Evolutionary conservation across 2,329 filamentous ascomycete species (phyloP), one percentile per base, ranked within the genome.

Genomic region (Hypoxylon sp.): DNA sequence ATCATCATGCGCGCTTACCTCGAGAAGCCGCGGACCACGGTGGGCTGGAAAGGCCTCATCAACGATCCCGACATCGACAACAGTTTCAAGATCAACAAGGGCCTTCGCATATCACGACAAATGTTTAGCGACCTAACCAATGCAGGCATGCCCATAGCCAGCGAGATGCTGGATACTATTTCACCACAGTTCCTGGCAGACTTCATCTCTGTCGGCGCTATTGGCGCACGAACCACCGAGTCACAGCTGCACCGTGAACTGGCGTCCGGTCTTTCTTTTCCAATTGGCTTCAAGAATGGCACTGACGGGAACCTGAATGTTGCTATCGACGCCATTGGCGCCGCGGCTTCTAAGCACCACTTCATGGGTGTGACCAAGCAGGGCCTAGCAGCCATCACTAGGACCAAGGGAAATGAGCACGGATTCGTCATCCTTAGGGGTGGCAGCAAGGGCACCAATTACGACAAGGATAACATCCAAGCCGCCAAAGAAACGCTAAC

Each of bases 331-430:
- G 96, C 96, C 35, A 98, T 98, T 79, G 96, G 95, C 66, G 91
- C 93, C 31, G 92, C 92, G 0, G 90, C 91, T 64, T 87, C 92
- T n/a, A 90, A 88, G 81, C 96, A 99, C 82, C 95, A 98, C 85
- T 99, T 99, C 86, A 92, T 99, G 87, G 95, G 94, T 82, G 96
- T 99, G 54, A 99, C 96, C 33, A 99, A 99, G 87, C 94, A 97
- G 79, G 96, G 96, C 67, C 86, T 98, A 68, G 96, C 95, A 50
- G 94, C 96, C 69, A 98, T 99, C 75, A 97, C 94, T 54, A 90
- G 93, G 81, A 99, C 96, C 14, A 89, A 88, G 63, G 96, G 96
- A 61, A 99, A 99, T 81, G 92, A 97, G 83, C 94, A 99, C 82
- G 97, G 96, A 78, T 99, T 99, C 78, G 93, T 98, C 56, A 98